Evolutionary conservation across 163 green algal species (phyloP).

Genomic region (Chlamydomonas reinhardtii): DNA sequence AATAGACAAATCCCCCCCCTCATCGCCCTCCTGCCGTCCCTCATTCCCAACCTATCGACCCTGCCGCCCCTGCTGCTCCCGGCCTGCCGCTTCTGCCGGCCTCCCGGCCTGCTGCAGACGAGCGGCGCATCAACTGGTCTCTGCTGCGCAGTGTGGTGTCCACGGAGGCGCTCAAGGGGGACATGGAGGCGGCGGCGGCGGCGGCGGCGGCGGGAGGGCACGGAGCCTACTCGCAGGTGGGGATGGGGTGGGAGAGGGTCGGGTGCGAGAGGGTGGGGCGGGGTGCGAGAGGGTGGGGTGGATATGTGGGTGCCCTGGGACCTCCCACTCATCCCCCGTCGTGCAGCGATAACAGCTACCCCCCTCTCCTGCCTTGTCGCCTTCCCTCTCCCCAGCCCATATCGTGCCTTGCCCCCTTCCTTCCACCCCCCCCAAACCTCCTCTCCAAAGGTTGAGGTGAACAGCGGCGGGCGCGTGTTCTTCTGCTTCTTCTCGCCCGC

Average conservation of each 20-base stretch:
- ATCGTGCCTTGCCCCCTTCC: background rate
- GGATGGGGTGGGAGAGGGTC: background rate
- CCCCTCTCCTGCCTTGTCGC: no score
- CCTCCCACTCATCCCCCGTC: no score
- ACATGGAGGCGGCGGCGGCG: background rate
- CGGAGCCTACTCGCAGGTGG: background rate
- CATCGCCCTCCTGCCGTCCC: no score
- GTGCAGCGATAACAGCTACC: no score
- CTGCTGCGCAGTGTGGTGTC: constrained; percentile 23
- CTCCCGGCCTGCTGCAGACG: constrained; percentile 5
- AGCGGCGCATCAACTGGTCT: constrained; percentile 16
- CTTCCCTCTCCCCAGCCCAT: no score
- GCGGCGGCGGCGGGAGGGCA: background rate
- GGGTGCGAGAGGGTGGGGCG: no score
- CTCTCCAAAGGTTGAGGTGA: constrained; percentile 80
- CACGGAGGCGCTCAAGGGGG: constrained; percentile 32
- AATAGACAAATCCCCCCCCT: no score
- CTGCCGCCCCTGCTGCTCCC: no score
- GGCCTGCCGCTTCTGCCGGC: background rate
- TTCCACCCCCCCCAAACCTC: background rate
- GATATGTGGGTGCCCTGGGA: background rate
- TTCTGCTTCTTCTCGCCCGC: constrained; percentile 79
- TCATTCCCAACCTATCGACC: background rate
- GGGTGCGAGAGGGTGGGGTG: background rate
- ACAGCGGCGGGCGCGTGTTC: constrained; percentile 80